A percentile compares a stretch with the other conserved stretches of the same genome.
Conservation (phyloP, 768 basidiomycete genomes). For the Daedaleopsis sinensis region DNA sequence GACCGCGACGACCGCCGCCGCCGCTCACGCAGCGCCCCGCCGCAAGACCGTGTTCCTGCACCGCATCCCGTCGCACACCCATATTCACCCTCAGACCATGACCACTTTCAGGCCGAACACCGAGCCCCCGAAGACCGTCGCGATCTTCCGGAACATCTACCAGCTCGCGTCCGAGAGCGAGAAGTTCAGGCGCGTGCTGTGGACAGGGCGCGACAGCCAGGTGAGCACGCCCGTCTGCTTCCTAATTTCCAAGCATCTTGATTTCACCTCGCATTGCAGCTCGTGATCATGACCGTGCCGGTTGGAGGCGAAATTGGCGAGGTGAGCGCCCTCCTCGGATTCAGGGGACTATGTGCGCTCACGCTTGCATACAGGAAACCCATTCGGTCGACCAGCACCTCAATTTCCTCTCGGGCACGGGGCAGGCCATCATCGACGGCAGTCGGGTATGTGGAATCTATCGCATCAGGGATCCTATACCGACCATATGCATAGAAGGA, state of each 20-base stretch:
- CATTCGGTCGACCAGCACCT: slow-evolving; percentile 34
- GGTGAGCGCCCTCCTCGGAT: slow-evolving; percentile 12
- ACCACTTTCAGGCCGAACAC: slow-evolving; percentile 29
- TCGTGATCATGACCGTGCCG: slow-evolving; percentile 34
- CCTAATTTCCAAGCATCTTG: not conserved
- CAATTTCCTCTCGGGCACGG: slow-evolving; percentile 30
- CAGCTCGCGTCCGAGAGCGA: slow-evolving; percentile 29
- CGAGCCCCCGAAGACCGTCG: slow-evolving; percentile 29
- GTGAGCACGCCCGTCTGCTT: slow-evolving; percentile 4
- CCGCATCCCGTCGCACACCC: not conserved
- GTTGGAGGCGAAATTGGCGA: slow-evolving; percentile 32
- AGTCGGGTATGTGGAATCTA: not conserved
- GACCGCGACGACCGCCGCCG: not conserved
- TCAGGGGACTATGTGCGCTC: slow-evolving; percentile 3
- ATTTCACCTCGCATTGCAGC: slow-evolving; percentile 2
- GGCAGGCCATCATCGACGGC: slow-evolving; percentile 28
- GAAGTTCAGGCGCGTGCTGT: slow-evolving; percentile 32
- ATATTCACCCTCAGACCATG: slow-evolving; percentile 15
- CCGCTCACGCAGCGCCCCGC: not conserved
- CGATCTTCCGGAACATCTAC: slow-evolving; percentile 27
- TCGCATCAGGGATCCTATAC: not conserved
- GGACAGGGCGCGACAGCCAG: slow-evolving; percentile 32
- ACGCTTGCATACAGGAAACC: slow-evolving; percentile 21
- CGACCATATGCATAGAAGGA: slow-evolving; percentile 6
- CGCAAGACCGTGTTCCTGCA: not conserved